Conservation (phyloP, 2,329 filamentous ascomycete genomes). For the Penicillium sp. region DNA sequence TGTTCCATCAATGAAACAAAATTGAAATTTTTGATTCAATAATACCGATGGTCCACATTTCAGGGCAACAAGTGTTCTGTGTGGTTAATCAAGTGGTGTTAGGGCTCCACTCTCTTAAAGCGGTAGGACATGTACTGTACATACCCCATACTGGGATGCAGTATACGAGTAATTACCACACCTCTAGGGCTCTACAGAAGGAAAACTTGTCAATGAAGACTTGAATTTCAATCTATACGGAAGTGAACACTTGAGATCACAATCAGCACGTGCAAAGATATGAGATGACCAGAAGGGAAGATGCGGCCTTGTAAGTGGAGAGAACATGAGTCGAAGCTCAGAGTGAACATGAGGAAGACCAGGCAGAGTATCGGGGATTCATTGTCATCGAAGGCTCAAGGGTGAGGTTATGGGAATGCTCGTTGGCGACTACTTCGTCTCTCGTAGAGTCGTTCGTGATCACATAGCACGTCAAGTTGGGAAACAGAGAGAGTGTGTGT, state of each 20-base stretch:
- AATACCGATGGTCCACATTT: neutral
- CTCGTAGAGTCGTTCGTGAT: slow-evolving; percentile 15
- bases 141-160: neutral
- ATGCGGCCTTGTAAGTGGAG: slow-evolving; percentile 7
- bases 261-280: neutral
- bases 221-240: slow-evolving; percentile 24
- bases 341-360: slow-evolving; percentile 1
- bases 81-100: neutral
- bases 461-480: slow-evolving; percentile 9
- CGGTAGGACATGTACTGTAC: neutral
- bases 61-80: neutral
- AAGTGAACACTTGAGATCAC: neutral
- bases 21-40: neutral
- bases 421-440: slow-evolving; percentile 15
- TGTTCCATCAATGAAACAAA: neutral
- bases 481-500: neutral
- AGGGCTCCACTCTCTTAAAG: slow-evolving; percentile 4
- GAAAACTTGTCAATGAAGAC: slow-evolving; percentile 19
- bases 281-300: neutral
- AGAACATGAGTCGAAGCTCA: slow-evolving; percentile 3
- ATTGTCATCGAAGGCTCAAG: slow-evolving; percentile 1
- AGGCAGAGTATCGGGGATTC: neutral
- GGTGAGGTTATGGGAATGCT: slow-evolving; percentile 2
- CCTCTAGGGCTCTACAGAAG: neutral
- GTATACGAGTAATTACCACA: neutral